Base-by-base conservation (phyloP, 768 basidiomycete genomes). In the Kwoniella bestiolae region DNA sequence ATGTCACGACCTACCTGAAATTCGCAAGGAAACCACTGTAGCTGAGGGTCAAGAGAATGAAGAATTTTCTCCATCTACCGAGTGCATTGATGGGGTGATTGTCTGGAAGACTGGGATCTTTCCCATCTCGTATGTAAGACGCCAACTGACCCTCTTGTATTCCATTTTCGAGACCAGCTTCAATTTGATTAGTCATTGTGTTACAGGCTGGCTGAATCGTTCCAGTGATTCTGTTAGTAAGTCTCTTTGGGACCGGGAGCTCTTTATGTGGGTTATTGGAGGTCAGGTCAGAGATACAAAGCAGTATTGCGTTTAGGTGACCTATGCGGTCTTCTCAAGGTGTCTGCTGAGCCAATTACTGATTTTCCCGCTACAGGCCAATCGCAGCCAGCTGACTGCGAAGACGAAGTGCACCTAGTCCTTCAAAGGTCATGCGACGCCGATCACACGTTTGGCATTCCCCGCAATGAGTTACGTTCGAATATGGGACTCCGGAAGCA, bases 1-100 rank as follows among this genome's bases (percentile, higher is more conserved):
- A 26, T 25, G 11, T 11, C 31, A 9, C 6, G 23, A 49, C 68
- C 28, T 56, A 70, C 68, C 56, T 58, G 53, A 71, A 74, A 50
- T 74, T 74, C 35, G 67, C 70, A 14, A 72, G 65, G 50, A 74
- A 71, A 18, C 73, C 73, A 21, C 60, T 50, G 53, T 64, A 74
- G 16, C 49, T 45, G 16, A 74, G 56, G 0, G 68, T 66, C n/a
- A 62, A 6, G 2, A 74, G 63, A 41, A 74, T 74, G 45, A 56
- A 46, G 29, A 49, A 57, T 31, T 74, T 74, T n/a, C 66, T 32
- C 49, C 52, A 52, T 16, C 47, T 16, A 5, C 53, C 26, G 44
- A 71, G 44, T 18, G 68, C 65, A 56, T 74, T 74, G 66, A 69
- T 60, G 1, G 73, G 73, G 44, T 74, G 73, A 41, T 71, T 58